Percentiles rank a stretch among this genome's conserved stretches.
These are phyloP conservation scores for Colletotrichum sp. DNA, from an alignment of 2,329 filamentous ascomycete species.

Conservation along the genomic window DNA sequence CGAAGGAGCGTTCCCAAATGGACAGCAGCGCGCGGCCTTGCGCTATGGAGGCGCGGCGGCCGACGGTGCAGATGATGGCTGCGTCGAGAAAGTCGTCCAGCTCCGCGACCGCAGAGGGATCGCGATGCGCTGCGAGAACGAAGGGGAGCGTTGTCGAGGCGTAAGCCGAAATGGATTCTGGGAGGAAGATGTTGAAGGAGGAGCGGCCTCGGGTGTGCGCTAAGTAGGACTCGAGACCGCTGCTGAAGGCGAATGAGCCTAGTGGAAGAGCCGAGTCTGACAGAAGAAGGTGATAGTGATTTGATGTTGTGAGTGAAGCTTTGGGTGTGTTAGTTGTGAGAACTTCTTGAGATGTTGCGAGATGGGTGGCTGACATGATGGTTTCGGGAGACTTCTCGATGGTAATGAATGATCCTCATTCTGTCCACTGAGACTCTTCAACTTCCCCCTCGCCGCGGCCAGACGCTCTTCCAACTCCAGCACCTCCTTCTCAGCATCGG, in stretches of 20 bases:
- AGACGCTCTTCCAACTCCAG: slow-evolving; percentile 61
- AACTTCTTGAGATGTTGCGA: slow-evolving; percentile 3
- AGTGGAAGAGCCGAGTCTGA: slow-evolving; percentile 83
- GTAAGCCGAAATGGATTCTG: slow-evolving; percentile 72
- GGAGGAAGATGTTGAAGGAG: slow-evolving; percentile 70
- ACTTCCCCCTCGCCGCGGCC: slow-evolving; percentile 46
- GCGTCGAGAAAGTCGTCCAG: slow-evolving; percentile 82
- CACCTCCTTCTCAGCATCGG: slow-evolving; percentile 57
- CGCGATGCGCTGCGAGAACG: slow-evolving; percentile 69
- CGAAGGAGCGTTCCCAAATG: slow-evolving; percentile 78
- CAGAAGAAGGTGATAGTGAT: slow-evolving; percentile 77
- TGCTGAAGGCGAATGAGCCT: slow-evolving; percentile 87
- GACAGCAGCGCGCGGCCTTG: slow-evolving; percentile 77
- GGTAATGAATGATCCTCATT: slow-evolving; percentile 6
- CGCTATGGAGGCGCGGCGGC: slow-evolving; percentile 73
- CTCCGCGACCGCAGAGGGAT: slow-evolving; percentile 52
- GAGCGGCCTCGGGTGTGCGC: slow-evolving; percentile 62
- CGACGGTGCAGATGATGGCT: slow-evolving; percentile 79
- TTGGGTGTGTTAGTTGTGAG: background rate
- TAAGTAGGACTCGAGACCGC: slow-evolving; percentile 81
- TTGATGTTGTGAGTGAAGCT: slow-evolving; percentile 11
- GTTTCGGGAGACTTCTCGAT: background rate
- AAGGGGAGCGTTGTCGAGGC: slow-evolving; percentile 78
- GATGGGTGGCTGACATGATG: slow-evolving; percentile 25
- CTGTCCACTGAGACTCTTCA: slow-evolving; percentile 44